Conservation (phyloP, 257 asterid genomes). For the Ballota nigra region DNA sequence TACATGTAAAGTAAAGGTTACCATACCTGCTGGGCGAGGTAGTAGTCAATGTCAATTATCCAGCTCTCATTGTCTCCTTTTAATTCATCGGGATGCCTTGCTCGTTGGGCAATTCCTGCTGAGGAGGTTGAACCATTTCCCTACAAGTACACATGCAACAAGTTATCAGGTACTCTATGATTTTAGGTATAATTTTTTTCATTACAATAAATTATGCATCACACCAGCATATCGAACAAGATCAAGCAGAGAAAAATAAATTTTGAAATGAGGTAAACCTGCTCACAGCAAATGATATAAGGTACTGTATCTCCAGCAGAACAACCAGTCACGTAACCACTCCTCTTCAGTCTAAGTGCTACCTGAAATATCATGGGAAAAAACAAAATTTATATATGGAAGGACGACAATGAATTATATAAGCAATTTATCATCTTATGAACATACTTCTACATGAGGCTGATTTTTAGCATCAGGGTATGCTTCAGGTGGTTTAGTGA, state of each 20-base stretch:
- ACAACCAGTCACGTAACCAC: constrained; percentile 85
- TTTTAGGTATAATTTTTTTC: neutral
- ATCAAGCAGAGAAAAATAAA: constrained; percentile 12
- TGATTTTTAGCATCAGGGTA: constrained; percentile 94
- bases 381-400: constrained; percentile 19
- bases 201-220: constrained; percentile 8
- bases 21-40: constrained; percentile 93
- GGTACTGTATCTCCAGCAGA: constrained; percentile 97
- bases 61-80: constrained; percentile 69
- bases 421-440: constrained; percentile 13
- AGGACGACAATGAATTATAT: constrained; percentile 2
- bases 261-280: constrained; percentile 40
- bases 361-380: constrained; percentile 52
- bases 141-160: constrained; percentile 36
- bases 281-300: constrained; percentile 88
- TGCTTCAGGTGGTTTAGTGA: constrained; percentile 94
- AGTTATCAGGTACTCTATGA: constrained; percentile 1
- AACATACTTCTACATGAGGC: constrained; percentile 94
- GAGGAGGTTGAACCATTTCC: constrained; percentile 66
- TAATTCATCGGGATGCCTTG: constrained; percentile 98
- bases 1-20: neutral
- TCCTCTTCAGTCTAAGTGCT: constrained; percentile 87
- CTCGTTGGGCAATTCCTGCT: constrained; percentile 91
- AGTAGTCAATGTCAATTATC: constrained; percentile 91
- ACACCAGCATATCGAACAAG: neutral